Evolutionary conservation across 352 stramenopile species (phyloP).

Genomic region (Globisporangium canariense): DNA sequence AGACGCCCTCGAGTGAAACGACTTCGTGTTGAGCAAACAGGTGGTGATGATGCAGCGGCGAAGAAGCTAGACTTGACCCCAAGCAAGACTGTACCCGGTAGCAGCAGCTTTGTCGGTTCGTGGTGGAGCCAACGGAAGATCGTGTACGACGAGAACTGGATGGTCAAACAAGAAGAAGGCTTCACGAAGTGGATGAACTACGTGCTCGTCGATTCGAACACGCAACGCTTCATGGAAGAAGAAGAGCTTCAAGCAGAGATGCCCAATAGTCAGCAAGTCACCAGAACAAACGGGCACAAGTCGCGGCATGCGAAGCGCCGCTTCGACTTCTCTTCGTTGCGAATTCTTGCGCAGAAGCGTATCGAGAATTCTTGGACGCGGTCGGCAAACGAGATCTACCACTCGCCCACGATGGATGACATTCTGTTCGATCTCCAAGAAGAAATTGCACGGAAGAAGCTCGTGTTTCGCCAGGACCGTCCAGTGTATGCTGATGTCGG

Average conservation of each 20-base stretch:
- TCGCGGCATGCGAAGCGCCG: constrained; percentile 15
- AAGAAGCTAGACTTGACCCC: constrained; percentile 14
- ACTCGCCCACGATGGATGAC: constrained; percentile 44
- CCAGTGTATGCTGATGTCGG: constrained; percentile 90
- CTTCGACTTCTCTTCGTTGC: constrained; percentile 70
- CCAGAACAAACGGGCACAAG: background rate
- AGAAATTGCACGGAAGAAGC: constrained; percentile 64
- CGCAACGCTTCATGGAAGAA: constrained; percentile 34
- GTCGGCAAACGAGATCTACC: constrained; percentile 58
- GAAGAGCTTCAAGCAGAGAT: constrained; percentile 20
- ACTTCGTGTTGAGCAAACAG: constrained; percentile 4
- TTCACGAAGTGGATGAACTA: constrained; percentile 90
- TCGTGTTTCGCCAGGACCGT: constrained; percentile 84
- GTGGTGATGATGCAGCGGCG: constrained; percentile 3
- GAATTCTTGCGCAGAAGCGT: constrained; percentile 64
- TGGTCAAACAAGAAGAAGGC: constrained; percentile 71
- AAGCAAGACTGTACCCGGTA: background rate
- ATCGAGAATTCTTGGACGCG: constrained; percentile 65
- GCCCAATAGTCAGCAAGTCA: background rate
- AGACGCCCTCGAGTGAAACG: constrained; percentile 27
- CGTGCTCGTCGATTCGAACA: constrained; percentile 60
- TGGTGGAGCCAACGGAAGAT: constrained; percentile 76
- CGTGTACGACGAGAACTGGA: constrained; percentile 77
- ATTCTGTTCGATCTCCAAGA: constrained; percentile 63
- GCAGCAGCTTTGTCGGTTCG: constrained; percentile 34